Evolutionary conservation across 1,284 basidiomycete species (phyloP).

Genomic region (Gymnopus androsaceus): DNA sequence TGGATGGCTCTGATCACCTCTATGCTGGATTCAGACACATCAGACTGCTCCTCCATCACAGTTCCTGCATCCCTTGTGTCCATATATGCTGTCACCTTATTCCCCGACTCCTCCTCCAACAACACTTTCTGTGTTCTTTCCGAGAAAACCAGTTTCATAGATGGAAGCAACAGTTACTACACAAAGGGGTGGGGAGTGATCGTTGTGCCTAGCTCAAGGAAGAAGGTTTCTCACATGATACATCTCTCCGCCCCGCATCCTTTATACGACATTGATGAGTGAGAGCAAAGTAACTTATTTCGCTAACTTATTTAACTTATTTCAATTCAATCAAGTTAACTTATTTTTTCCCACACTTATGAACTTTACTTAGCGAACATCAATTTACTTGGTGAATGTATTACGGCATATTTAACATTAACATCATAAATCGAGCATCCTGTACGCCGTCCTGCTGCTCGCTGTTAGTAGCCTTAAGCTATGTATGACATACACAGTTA

Average conservation of each 20-base stretch:
- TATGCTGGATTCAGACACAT: background rate
- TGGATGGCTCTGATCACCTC: slow-evolving; percentile 5
- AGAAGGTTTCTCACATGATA: slow-evolving; percentile 13
- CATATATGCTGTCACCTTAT: slow-evolving; percentile 2
- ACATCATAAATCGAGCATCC: no score
- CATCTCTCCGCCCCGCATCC: slow-evolving; percentile 48
- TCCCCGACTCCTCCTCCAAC: background rate
- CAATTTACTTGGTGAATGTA: no score
- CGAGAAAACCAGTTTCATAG: background rate
- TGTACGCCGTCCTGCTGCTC: no score
- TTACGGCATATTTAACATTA: no score
- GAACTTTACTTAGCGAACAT: no score
- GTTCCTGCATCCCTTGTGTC: background rate
- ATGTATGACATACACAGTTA: no score
- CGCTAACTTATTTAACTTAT: no score
- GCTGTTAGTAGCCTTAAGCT: no score
- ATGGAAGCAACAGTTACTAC: slow-evolving; percentile 24
- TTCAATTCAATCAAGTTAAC: no score
- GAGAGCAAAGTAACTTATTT: no score
- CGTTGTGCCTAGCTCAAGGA: slow-evolving; percentile 31
- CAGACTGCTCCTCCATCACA: background rate
- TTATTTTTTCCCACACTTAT: no score
- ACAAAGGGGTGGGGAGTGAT: slow-evolving; percentile 43
- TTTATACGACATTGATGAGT: slow-evolving; percentile 32
- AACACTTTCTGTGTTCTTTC: slow-evolving; percentile 2